Base-by-base conservation (phyloP, 2,329 filamentous ascomycete genomes). In the Fusarium compactum region DNA sequence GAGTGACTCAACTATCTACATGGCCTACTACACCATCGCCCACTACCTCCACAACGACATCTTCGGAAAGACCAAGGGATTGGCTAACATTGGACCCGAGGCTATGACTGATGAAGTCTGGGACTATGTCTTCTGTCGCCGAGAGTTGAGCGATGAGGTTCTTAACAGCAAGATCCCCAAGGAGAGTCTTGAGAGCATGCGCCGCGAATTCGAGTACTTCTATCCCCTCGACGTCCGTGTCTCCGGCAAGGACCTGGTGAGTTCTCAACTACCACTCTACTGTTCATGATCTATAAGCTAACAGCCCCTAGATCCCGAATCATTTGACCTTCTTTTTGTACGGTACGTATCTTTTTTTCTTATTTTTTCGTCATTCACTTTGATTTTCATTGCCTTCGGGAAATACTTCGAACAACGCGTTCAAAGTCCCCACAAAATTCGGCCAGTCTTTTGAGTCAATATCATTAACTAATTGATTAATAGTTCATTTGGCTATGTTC, bases 21-120 rank as follows among this genome's bases (percentile, higher is more conserved):
- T 94, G 89, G 90, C 90, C 11, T 93, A 93, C 83, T 93, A 93
- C 78, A 91, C 90, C 12, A 82, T 91, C 58, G 85, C 85, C 24
- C 88, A 87, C 73, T 87, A 82, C 78, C 87, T 97, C 32, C 94
- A 97, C 82, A 89, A 88, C 54, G 96, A 98, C 75, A 90, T 96
- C 65, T 98, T 94, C 73, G 96, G 96, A 55, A 89, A 90, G 74
- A 86, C 89, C 47, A 86, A 88, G 71, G 94, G 93, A 69, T 77
- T 87, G 34, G 85, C 90, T 55, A 88, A 91, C 68, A 87, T 98
- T 71, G 88, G 86, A 45, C 85, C 94, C 2, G 93, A 96, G 62
- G 94, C 98, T 81, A 95, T 98, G 91, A 94, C 87, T 11, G 95
- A 98, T 72, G 94, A 97, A 74, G 93, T 97, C 48, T 99, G 95